Evolutionary conservation across 106 monocot genomes (phyloP).

Genomic region (Acorus gramineus): DNA sequence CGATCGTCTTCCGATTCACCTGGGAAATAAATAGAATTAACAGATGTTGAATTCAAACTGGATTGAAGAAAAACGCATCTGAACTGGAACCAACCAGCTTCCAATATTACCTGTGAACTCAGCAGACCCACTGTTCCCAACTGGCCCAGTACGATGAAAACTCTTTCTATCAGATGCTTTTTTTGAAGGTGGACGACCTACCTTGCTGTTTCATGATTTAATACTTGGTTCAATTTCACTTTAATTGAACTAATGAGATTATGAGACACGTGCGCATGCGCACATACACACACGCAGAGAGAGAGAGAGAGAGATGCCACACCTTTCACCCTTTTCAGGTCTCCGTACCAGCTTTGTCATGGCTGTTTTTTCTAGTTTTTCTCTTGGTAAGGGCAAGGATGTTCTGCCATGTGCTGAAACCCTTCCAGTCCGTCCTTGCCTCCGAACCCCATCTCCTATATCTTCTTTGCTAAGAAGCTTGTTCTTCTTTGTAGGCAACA

Average conservation of each 20-base stretch:
- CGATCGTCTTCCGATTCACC: slow-evolving; percentile 56
- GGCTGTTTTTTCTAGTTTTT: slow-evolving; percentile 30
- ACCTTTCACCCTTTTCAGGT: slow-evolving; percentile 44
- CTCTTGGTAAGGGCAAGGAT: slow-evolving; percentile 14
- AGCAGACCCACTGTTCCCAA: slow-evolving; percentile 12
- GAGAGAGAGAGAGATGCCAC: background rate
- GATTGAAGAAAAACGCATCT: no score
- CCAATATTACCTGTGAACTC: slow-evolving; percentile 37
- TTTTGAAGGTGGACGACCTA: slow-evolving; percentile 38
- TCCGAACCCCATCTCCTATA: slow-evolving; percentile 30
- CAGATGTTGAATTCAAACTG: background rate
- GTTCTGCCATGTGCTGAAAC: slow-evolving; percentile 22
- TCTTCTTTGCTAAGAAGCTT: slow-evolving; percentile 39
- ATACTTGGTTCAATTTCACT: background rate
- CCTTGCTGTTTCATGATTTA: slow-evolving; percentile 25
- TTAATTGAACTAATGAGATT: no score
- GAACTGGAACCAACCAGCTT: no score
- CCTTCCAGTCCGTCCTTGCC: slow-evolving; percentile 28
- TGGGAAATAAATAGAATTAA: slow-evolving; percentile 5
- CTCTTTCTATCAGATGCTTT: slow-evolving; percentile 54
- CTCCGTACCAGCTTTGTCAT: slow-evolving; percentile 39
- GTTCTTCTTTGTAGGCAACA: slow-evolving; percentile 31
- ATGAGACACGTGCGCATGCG: no score
- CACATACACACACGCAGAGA: no score
- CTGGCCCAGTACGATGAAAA: slow-evolving; percentile 29